Conservation (phyloP, 2,329 filamentous ascomycete species). For the Alternaria conjuncta region DNA sequence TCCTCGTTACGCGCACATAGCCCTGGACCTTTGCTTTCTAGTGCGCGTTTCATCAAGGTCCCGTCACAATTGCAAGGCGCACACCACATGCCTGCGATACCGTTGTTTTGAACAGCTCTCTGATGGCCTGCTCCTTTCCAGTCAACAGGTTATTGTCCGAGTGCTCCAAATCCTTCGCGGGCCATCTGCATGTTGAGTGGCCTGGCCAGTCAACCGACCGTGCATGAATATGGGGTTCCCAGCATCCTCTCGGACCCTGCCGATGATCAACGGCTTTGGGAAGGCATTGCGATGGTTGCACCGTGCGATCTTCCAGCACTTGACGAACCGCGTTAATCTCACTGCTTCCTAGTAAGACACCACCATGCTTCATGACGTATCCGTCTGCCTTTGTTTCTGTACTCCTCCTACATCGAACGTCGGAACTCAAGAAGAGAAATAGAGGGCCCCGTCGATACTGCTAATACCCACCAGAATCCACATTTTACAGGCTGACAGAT, state of each 20-base stretch:
- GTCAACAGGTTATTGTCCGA: not conserved
- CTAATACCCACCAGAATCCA: slow-evolving; percentile 14
- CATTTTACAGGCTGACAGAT: slow-evolving; percentile 9
- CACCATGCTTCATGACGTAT: slow-evolving; percentile 1
- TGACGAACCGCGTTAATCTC: slow-evolving; percentile 5
- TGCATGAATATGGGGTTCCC: slow-evolving; percentile 13
- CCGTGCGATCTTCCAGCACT: not conserved
- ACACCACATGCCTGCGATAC: not conserved
- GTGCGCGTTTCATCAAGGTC: slow-evolving; percentile 4
- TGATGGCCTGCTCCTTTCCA: not conserved
- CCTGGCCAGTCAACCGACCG: not conserved
- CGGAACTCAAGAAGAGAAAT: not conserved
- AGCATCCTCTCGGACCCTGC: slow-evolving; percentile 3
- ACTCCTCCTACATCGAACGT: not conserved
- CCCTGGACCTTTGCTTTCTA: not conserved
- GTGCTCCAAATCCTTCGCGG: not conserved
- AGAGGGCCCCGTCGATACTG: not conserved
- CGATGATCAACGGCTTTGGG: slow-evolving; percentile 17
- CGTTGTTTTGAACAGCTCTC: not conserved
- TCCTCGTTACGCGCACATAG: not conserved
- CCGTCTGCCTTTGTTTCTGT: not conserved
- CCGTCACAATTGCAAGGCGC: slow-evolving; percentile 1
- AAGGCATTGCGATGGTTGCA: slow-evolving; percentile 11
- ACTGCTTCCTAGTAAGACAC: not conserved
- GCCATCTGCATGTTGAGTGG: not conserved